These are phyloP conservation scores for Cadophora malorum DNA, from an alignment of 2,329 filamentous ascomycete species.

Conservation along the genomic window DNA sequence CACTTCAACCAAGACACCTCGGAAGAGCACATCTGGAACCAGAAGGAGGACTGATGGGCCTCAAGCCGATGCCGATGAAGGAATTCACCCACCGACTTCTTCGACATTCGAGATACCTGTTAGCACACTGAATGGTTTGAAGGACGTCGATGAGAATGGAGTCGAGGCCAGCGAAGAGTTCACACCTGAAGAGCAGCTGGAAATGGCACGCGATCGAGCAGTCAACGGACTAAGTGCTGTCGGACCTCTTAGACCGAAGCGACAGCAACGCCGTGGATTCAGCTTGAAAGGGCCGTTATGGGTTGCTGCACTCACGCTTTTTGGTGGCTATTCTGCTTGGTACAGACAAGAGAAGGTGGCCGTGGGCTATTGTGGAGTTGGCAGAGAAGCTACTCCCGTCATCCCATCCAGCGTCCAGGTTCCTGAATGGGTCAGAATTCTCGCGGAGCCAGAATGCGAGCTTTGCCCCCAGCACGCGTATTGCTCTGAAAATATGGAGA, in stretches of 20 bases:
- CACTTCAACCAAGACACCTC: constrained; percentile 49
- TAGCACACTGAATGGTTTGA: constrained; percentile 48
- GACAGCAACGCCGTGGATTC: constrained; percentile 53
- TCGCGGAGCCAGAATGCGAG: constrained; percentile 84
- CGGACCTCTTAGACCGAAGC: constrained; percentile 49
- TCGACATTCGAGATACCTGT: constrained; percentile 65
- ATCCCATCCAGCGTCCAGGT: constrained; percentile 61
- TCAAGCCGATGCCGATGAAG: constrained; percentile 59
- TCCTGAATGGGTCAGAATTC: constrained; percentile 73
- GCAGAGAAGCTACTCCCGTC: constrained; percentile 59
- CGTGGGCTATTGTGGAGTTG: constrained; percentile 92
- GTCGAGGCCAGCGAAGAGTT: constrained; percentile 88
- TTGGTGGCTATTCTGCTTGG: constrained; percentile 78
- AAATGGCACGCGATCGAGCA: constrained; percentile 74
- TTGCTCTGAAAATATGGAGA: constrained; percentile 80
- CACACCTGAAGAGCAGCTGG: constrained; percentile 86
- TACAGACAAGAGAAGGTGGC: constrained; percentile 96
- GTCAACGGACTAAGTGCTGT: constrained; percentile 57
- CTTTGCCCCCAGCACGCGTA: constrained; percentile 89
- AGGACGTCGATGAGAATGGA: constrained; percentile 51
- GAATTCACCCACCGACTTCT: constrained; percentile 59
- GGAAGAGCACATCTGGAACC: constrained; percentile 47
- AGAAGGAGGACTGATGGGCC: constrained; percentile 59
- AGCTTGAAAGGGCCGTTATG: constrained; percentile 70
- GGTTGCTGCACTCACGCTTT: constrained; percentile 72